These are phyloP conservation scores for Russula olivacea DNA, from an alignment of 768 basidiomycete genomes.

Conservation along the genomic window DNA sequence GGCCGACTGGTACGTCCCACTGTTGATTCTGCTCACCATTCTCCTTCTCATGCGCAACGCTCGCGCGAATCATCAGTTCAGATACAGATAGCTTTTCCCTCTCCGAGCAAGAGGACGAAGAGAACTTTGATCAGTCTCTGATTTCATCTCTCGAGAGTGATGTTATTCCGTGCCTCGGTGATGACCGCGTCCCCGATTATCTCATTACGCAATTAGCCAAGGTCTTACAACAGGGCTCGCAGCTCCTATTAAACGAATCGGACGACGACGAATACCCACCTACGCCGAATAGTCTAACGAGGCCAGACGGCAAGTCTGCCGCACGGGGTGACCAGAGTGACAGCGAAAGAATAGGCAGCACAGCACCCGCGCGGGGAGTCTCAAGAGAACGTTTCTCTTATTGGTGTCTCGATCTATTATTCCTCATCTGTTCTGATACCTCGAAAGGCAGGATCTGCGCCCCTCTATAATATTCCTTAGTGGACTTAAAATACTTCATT, in stretches of 20 bases:
- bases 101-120: constrained; percentile 67
- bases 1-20: constrained; percentile 64
- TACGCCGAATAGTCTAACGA: constrained; percentile 22
- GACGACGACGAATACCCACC: constrained; percentile 12
- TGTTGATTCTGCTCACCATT: not conserved
- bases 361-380: constrained; percentile 47
- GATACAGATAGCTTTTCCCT: constrained; percentile 50
- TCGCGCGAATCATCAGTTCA: constrained; percentile 39
- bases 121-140: constrained; percentile 81
- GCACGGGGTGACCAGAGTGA: not conserved
- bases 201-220: constrained; percentile 63
- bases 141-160: constrained; percentile 74
- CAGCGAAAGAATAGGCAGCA: constrained; percentile 34
- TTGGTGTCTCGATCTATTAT: constrained; percentile 88
- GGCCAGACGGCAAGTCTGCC: constrained; percentile 15
- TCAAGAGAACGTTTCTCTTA: constrained; percentile 84
- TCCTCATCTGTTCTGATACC: constrained; percentile 67
- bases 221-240: constrained; percentile 67
- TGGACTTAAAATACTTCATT: not conserved
- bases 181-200: constrained; percentile 60
- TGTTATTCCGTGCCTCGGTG: constrained; percentile 70
- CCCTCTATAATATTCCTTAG: not conserved
- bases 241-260: constrained; percentile 33
- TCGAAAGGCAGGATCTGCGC: constrained; percentile 45
- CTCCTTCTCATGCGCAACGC: not conserved